A percentile compares a stretch with the other conserved stretches of the same genome.
These are phyloP conservation scores for Fraxinus velutina DNA, from an alignment of 305 asterid genomes.

Conservation along the genomic window DNA sequence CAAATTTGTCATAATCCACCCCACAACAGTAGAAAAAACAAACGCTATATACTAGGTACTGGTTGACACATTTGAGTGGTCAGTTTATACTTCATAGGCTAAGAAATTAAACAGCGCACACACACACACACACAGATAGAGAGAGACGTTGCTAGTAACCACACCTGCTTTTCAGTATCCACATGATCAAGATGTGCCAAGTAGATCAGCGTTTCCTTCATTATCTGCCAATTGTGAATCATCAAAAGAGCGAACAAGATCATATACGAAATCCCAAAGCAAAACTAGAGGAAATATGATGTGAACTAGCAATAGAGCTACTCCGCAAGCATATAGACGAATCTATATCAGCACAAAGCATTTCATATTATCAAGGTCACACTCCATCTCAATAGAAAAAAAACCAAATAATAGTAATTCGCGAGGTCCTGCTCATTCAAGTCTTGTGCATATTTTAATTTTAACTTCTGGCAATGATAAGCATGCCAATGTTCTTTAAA, in stretches of 20 bases:
- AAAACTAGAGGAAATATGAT: constrained; percentile 14
- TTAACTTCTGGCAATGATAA: neutral
- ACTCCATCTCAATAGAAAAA: neutral
- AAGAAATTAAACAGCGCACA: neutral
- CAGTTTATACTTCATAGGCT: neutral
- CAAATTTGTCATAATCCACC: neutral
- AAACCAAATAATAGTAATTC: neutral
- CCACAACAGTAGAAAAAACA: neutral
- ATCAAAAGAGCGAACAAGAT: constrained; percentile 4
- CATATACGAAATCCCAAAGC: constrained; percentile 9
- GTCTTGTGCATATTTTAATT: neutral
- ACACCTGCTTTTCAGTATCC: constrained; percentile 93
- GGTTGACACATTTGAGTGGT: neutral
- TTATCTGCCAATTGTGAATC: constrained; percentile 54
- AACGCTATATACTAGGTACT: neutral
- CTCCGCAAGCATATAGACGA: neutral
- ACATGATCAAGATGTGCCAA: constrained; percentile 96
- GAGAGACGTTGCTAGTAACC: neutral
- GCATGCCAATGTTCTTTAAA: neutral
- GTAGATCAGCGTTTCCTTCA: constrained; percentile 95
- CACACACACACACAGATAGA: neutral
- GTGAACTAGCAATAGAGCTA: constrained; percentile 2
- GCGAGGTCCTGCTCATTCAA: neutral
- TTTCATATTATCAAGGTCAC: neutral
- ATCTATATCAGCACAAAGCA: neutral